These are phyloP conservation scores for Panicum hallii DNA, from an alignment of 202 grass and related monocot species.

Conservation along the genomic window DNA sequence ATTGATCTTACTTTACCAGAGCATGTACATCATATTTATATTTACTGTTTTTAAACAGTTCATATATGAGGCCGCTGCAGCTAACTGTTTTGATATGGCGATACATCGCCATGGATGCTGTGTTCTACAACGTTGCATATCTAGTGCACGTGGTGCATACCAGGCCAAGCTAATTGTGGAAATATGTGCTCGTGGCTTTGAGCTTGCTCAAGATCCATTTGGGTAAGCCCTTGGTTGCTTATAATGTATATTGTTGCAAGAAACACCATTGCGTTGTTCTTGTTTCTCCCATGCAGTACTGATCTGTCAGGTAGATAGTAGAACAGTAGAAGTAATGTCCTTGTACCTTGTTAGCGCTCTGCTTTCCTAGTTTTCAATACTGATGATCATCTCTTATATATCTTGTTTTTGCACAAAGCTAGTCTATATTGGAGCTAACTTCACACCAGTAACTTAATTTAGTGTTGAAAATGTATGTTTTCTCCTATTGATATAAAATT, in stretches of 20 bases:
- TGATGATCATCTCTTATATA: background rate
- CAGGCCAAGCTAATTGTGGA: slow-evolving; percentile 66
- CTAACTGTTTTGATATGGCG: slow-evolving; percentile 71
- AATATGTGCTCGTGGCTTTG: slow-evolving; percentile 71
- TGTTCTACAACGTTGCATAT: slow-evolving; percentile 87
- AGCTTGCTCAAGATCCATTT: slow-evolving; percentile 79
- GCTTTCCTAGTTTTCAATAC: background rate
- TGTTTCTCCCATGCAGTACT: background rate
- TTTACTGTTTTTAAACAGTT: slow-evolving; percentile 54
- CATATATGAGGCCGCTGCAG: slow-evolving; percentile 83
- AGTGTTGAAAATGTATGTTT: background rate
- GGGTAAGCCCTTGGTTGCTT: slow-evolving; percentile 56
- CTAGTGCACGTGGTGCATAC: slow-evolving; percentile 57
- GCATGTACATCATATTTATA: slow-evolving; percentile 24
- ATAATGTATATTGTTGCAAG: slow-evolving; percentile 7
- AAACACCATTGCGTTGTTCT: background rate
- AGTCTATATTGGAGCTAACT: slow-evolving; percentile 15
- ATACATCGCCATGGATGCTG: slow-evolving; percentile 86
- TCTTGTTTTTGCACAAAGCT: background rate
- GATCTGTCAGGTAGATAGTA: background rate
- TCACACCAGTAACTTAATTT: background rate
- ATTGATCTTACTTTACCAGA: slow-evolving; percentile 23
- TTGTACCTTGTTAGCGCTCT: background rate
- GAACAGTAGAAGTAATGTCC: background rate
- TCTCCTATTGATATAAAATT: background rate